phyloP scores from a whole-genome alignment of 2,329 filamentous ascomycete species.

The Penicillium italicum region DNA sequence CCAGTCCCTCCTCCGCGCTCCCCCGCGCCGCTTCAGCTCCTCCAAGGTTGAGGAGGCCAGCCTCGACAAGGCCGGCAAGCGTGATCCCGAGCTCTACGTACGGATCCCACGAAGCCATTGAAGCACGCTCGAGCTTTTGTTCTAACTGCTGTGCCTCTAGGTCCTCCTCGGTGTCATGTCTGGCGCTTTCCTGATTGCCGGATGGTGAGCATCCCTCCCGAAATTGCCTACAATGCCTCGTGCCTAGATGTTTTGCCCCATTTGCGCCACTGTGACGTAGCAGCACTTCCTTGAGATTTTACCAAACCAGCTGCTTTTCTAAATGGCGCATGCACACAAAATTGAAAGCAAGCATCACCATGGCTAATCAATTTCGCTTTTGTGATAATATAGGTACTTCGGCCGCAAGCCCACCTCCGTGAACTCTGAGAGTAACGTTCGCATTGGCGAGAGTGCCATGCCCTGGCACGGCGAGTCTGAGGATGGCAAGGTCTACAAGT shows the following conservation, averaged over 20 bases:
- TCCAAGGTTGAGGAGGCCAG: constrained; percentile 48
- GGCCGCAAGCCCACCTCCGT: constrained; percentile 80
- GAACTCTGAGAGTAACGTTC: constrained; percentile 74
- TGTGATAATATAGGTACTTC: constrained; percentile 45
- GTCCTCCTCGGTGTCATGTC: constrained; percentile 90
- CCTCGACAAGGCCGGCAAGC: constrained; percentile 62
- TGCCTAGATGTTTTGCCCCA: constrained; percentile 8
- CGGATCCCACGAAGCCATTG: constrained; percentile 27
- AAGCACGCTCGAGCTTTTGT: not conserved
- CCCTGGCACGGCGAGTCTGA: constrained; percentile 76
- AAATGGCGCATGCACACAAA: constrained; percentile 31
- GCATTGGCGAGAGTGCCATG: constrained; percentile 73
- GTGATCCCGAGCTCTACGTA: constrained; percentile 74
- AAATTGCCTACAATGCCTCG: constrained; percentile 7
- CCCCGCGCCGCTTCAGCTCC: constrained; percentile 38
- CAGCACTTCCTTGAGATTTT: not conserved
- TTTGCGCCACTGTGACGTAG: constrained; percentile 13
- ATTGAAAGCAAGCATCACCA: constrained; percentile 2
- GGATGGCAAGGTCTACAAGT: constrained; percentile 65
- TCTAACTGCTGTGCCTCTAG: constrained; percentile 48
- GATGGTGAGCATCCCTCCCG: constrained; percentile 54
- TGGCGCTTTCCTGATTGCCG: constrained; percentile 79
- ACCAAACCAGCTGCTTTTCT: not conserved
- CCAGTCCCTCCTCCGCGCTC: constrained; percentile 41
- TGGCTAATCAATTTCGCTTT: constrained; percentile 10